These are phyloP conservation scores for Malassezia yamatoensis DNA, from an alignment of 1,284 basidiomycete species.

Conservation along the genomic window DNA sequence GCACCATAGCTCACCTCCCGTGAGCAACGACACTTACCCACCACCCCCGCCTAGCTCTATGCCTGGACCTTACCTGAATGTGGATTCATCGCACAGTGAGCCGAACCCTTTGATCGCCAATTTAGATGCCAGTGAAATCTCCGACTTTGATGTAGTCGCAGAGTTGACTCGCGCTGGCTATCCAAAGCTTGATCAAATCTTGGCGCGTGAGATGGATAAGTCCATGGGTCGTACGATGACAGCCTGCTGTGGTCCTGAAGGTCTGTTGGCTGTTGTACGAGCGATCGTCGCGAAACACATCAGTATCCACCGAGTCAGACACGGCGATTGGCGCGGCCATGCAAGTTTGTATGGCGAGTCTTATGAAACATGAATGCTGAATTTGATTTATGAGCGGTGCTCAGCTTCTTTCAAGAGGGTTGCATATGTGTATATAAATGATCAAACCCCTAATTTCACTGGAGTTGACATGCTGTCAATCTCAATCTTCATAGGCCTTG, in stretches of 20 bases:
- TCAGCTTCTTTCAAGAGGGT: too few species aligned
- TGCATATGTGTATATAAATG: neutral
- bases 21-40: neutral
- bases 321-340: constrained; percentile 57
- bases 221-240: constrained; percentile 59
- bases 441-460: constrained; percentile 1
- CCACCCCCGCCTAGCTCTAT: neutral
- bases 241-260: constrained; percentile 67
- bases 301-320: constrained; percentile 54
- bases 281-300: constrained; percentile 61
- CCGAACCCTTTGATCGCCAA: constrained; percentile 31
- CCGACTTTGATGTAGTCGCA: constrained; percentile 59
- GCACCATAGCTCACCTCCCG: neutral
- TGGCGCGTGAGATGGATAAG: constrained; percentile 59
- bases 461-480: too few species aligned
- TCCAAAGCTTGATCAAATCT: constrained; percentile 61
- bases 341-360: constrained; percentile 38
- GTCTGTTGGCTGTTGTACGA: constrained; percentile 62
- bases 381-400: too few species aligned
- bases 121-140: constrained; percentile 60
- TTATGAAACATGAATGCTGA: constrained; percentile 23
- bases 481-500: too few species aligned
- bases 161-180: constrained; percentile 64
- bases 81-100: neutral
- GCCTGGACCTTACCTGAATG: neutral